Conservation (phyloP, 2,329 filamentous ascomycete species). For the Pestalotiopsis sp. region DNA sequence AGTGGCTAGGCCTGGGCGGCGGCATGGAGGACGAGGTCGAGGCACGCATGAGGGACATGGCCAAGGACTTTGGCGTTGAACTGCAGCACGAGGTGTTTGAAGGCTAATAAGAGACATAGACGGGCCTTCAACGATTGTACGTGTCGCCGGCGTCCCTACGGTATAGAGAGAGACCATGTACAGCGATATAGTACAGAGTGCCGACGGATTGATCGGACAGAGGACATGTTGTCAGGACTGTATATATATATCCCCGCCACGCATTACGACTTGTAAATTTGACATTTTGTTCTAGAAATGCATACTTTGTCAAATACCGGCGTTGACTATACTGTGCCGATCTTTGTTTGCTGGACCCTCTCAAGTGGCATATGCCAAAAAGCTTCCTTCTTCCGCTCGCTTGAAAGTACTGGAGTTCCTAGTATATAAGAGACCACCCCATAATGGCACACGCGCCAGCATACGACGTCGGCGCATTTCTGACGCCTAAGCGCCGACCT, state of each 20-base stretch:
- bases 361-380: too few species aligned
- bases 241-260: constrained; percentile 1
- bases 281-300: background rate
- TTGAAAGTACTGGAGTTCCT: too few species aligned
- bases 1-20: constrained; percentile 72
- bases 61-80: constrained; percentile 88
- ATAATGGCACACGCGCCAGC: background rate
- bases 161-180: background rate
- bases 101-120: constrained; percentile 50
- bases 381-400: too few species aligned
- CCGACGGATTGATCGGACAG: background rate
- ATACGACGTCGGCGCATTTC: background rate
- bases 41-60: constrained; percentile 80
- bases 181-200: background rate
- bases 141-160: background rate
- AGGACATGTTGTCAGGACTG: background rate
- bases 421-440: background rate
- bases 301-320: background rate
- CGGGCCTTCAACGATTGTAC: constrained; percentile 2
- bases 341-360: background rate
- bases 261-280: background rate
- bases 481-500: background rate
- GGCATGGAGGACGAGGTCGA: constrained; percentile 97
- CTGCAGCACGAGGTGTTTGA: constrained; percentile 87
- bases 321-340: background rate